Evolutionary conservation across 2,329 filamentous ascomycete species (phyloP), one percentile per base, ranked within the genome.

Genomic region (Leptosphaerulina australis): DNA sequence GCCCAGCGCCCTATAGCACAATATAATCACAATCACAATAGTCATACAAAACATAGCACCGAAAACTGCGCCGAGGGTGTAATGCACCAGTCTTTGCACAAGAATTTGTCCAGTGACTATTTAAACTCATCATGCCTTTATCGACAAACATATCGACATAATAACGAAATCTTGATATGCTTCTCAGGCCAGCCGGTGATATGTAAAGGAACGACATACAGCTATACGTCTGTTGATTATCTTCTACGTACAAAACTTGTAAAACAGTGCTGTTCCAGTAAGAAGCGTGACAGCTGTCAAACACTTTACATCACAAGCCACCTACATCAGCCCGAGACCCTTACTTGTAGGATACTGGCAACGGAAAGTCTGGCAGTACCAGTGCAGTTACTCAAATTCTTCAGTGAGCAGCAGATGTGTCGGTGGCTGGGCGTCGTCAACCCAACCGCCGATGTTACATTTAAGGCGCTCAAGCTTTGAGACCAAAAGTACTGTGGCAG

Each of bases 271-370:
- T 34, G 40, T 31, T 30, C 48, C 41, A 51, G 48, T 46, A 20
- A 11, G 17, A 29, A 33, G 41, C 31, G 21, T 51, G 43, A 51
- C 48, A 46, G 48, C 48, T 51, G 48, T 51, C 48, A 50, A 25
- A 21, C 35, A 26, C 31, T 43, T 29, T 34, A 26, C 41, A 51
- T 31, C 28, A 30, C 15, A 41, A 51, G 48, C 48, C 48, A 51
- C 48, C 36, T 43, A 51, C 41, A 45, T 51, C 41, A 51, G 41
- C 24, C 12, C 14, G n/a, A 15, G 31, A 37, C 26, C 36, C 48
- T 43, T 38, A 24, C 24, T 33, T 22, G 17, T 3, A n/a, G 8
- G 9, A 7, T 17, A n/a, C 17, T 22, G 18, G 18, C 18, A 35
- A 14, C 21, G 36, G 48, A 10, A 37, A n/a, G 25, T 30, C 11